Evolutionary conservation across 2,329 filamentous ascomycete genomes (phyloP), one percentile per base, ranked within the genome.

Genomic region (Sporothrix luriei): DNA sequence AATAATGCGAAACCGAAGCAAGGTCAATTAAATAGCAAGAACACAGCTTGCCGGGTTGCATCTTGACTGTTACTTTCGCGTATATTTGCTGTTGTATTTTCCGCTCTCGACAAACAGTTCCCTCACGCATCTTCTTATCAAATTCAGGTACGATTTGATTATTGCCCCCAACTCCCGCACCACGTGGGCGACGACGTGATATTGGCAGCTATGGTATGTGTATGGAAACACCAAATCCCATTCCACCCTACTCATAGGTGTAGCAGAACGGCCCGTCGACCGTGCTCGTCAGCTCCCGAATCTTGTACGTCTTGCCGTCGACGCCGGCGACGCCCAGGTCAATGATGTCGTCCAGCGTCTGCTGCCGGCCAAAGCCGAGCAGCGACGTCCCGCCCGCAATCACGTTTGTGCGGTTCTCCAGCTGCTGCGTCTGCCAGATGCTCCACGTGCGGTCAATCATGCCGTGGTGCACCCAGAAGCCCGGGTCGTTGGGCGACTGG

Each of bases 351-450:
- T 76, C 75, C 21, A 78, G 65, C 43, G 66, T 71, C 74, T 76
- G 75, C 67, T 33, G 49, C 57, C 68, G 68, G 0, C 74, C 71
- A 38, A 73, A 73, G 10, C 74, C 74, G 70, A 76, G 74, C 76
- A 77, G 76, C 11, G 69, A 73, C n/a, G 73, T 75, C n/a, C 74
- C 74, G 14, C 77, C 77, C 0, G 74, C 71, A 65, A 78, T 74
- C 14, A 76, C 73, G 52, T 74, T 66, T 29, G 73, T 72, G 24
- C 78, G 67, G 57, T 71, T 73, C 21, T 64, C 72, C 9, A 75
- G 67, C 66, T 78, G 74, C 73, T 77, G 76, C 49, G 72, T 75
- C 75, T 78, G 78, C 76, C 76, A 77, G 71, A 76, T 76, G 38
- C 68, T 71, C 76, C 76, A 77, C 24, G 72, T 73, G 1, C 76